Base-by-base conservation (phyloP, 2,329 filamentous ascomycete species). In the Davidsoniella australis region DNA sequence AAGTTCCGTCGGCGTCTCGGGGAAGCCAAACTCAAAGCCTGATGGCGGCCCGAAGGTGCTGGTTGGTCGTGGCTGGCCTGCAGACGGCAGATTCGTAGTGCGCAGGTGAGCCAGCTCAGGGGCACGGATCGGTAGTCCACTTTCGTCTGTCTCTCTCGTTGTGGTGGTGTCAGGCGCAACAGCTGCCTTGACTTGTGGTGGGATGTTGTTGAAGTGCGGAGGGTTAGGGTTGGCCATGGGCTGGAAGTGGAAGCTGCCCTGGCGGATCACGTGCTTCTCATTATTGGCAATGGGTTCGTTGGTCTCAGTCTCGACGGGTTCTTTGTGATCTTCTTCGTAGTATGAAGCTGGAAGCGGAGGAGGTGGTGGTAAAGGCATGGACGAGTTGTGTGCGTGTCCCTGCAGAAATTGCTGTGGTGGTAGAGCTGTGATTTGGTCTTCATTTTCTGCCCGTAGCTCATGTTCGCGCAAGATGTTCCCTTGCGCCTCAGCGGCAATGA, bases 401-500 rank as follows among this genome's bases (percentile, higher is more conserved):
- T 78, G 75, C 9, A 82, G 67, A 57, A 80, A 75, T 50, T 77
- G 77, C 54, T 73, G 72, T 50, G 75, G 77, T 2, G 87, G 87
- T 5, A 94, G 74, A 1, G 85, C 84, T 5, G 85, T 85, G 58
- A 94, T 82, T 48, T 75, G 77, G 60, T 94, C 88, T 63, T 94
- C 80, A 56, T 91, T 80, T 61, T 94, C 87, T 24, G 74, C 76
- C 29, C 85, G 77, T 3, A 94, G 72, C 60, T 89, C 80, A 48
- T 78, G 77, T 62, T 94, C 86, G 41, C 80, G 75, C n/a, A 86
- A 82, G 1, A 73, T 69, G 54, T 94, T 82, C 16, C 84, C 85
- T 54, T 78, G 76, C 1, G 87, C 85, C 65, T 89, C 86, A 52
- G 86, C 80, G 55, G 79, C 74, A 54, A 94, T 93, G 41, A 88